Conservation (phyloP, 345 rosid genomes). For the Jatropha curcas region DNA sequence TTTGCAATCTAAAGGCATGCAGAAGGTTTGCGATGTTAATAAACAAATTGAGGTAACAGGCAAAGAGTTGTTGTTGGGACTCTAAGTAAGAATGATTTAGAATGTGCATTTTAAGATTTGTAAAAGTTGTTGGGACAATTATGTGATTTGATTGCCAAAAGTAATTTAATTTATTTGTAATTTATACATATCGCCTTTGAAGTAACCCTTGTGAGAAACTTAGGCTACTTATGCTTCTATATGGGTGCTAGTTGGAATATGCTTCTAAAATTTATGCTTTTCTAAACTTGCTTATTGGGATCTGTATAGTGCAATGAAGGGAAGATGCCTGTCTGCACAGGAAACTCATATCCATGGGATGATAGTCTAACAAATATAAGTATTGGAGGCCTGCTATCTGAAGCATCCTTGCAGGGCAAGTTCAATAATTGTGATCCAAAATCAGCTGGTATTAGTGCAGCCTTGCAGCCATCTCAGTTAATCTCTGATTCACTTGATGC, state of each 20-base stretch:
- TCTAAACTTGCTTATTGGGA: conserved; percentile 24
- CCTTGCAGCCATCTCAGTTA: conserved; percentile 49
- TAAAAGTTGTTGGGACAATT: not conserved
- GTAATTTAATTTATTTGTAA: conserved; percentile 11
- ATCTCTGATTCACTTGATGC: conserved; percentile 77
- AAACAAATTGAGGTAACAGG: conserved; percentile 27
- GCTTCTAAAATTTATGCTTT: conserved; percentile 6
- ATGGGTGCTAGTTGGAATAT: not conserved
- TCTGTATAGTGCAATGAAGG: conserved; percentile 47
- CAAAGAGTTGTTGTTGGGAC: conserved; percentile 34
- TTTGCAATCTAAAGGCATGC: conserved; percentile 35
- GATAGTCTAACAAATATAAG: conserved; percentile 68
- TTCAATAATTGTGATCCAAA: conserved; percentile 26
- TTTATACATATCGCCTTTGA: not conserved
- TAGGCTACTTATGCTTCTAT: not conserved
- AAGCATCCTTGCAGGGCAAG: conserved; percentile 67
- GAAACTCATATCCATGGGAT: conserved; percentile 55
- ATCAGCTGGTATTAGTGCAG: conserved; percentile 36
- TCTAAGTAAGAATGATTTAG: not conserved
- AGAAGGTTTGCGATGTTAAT: conserved; percentile 18
- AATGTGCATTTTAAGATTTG: conserved; percentile 1
- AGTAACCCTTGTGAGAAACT: not conserved
- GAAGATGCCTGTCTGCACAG: conserved; percentile 29
- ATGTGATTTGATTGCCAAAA: not conserved
- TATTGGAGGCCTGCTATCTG: conserved; percentile 81